These are phyloP conservation scores for Leishmania amazonensis DNA, from an alignment of 208 protist genomes.

Conservation along the genomic window DNA sequence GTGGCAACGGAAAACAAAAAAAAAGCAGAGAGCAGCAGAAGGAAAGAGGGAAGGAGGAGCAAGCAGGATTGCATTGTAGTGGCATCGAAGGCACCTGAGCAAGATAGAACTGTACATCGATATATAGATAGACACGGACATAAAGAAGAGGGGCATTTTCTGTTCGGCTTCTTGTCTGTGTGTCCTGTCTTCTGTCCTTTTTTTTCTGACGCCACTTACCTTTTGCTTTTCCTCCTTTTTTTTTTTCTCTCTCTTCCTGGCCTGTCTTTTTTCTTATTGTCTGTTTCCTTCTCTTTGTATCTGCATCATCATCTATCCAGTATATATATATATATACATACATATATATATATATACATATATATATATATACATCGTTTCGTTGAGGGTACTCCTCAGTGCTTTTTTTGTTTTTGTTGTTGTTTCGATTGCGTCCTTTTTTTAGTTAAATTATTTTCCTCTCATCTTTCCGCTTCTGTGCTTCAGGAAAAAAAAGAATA, in stretches of 20 bases:
- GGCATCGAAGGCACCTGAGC: neutral
- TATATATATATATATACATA: neutral
- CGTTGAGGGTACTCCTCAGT: neutral
- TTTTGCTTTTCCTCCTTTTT: neutral
- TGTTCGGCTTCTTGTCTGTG: slow-evolving; percentile 1
- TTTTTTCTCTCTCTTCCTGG: slow-evolving; percentile 6
- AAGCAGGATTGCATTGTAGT: neutral
- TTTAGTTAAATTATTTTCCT: no score
- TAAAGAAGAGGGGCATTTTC: neutral
- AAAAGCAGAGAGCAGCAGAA: slow-evolving; percentile 7
- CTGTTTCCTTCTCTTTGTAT: neutral
- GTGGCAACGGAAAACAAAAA: neutral
- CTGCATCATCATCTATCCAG: neutral
- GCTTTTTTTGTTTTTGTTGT: neutral
- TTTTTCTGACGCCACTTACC: neutral
- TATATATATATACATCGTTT: neutral
- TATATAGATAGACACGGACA: slow-evolving; percentile 13
- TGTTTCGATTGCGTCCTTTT: neutral
- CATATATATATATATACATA: neutral
- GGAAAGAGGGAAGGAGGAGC: slow-evolving; percentile 22
- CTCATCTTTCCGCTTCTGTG: neutral
- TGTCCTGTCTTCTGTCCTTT: slow-evolving; percentile 15
- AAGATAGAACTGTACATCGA: slow-evolving; percentile 14
- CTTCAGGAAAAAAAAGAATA: neutral
- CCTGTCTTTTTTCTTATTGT: slow-evolving; percentile 6